A percentile compares a stretch with the other conserved stretches of the same genome.
Conservation (phyloP, 139 green algal species). For the Volvox africanus region DNA sequence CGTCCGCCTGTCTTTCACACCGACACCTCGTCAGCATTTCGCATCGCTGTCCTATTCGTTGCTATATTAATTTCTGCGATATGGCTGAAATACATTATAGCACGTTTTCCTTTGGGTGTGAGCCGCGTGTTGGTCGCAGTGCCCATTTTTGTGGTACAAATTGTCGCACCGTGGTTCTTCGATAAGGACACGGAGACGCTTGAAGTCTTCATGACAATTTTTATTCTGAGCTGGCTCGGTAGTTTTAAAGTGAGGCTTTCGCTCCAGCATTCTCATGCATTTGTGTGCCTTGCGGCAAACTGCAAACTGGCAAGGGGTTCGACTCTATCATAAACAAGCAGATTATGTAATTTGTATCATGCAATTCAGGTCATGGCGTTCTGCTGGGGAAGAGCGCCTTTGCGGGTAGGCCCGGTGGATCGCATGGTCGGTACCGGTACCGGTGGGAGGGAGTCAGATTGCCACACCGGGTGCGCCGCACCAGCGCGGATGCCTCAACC, state of each 20-base stretch:
- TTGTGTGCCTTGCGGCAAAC: too few relatives aligned
- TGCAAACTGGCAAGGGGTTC: too few relatives aligned
- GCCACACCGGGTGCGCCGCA: too few relatives aligned
- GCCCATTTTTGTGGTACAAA: not conserved
- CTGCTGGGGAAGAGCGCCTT: constrained; percentile 7
- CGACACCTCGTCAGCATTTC: not conserved
- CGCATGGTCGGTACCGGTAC: too few relatives aligned
- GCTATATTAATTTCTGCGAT: not conserved
- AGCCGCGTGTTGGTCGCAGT: not conserved
- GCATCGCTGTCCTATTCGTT: not conserved
- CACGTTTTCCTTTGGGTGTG: not conserved
- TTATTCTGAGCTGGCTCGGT: not conserved
- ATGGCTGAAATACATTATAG: not conserved
- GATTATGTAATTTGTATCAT: not conserved
- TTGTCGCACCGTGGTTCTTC: not conserved
- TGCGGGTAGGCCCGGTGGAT: not conserved
- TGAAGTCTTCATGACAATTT: not conserved
- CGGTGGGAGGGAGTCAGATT: too few relatives aligned
- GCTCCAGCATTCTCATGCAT: too few relatives aligned
- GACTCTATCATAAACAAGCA: not conserved
- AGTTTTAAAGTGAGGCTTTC: not conserved
- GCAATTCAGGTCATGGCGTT: constrained; percentile 2
- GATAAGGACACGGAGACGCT: not conserved
- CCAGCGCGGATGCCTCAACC: too few relatives aligned
- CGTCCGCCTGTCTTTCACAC: not conserved